Base-by-base conservation (phyloP, 345 rosid genomes). In the Gossypium mustelinum region DNA sequence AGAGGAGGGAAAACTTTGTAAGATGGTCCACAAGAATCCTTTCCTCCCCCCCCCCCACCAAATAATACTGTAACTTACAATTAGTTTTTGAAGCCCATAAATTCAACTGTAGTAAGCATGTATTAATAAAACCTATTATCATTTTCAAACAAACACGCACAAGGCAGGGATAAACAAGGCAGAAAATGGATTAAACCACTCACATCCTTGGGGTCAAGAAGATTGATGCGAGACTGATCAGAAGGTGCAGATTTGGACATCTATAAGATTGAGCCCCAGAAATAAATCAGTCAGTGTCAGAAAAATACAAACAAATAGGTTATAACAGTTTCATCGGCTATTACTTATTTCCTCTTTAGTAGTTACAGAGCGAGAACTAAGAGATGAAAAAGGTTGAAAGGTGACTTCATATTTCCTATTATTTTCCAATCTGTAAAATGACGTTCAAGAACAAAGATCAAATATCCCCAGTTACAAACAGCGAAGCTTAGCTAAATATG, bases 201-300 rank as follows among this genome's bases (percentile, higher is more conserved):
- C 83, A 94, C 98, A 81, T 90, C 98, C 81, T 92, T 94, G 55
- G 97, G 81, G 84, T 94, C 98, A 57, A 94, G 98, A 77, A 94
- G 95, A 86, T 94, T 94, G 85, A 92, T 92, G 75, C 97, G 84
- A 45, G 98, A 92, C 86, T 85, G 97, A 80, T 94, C 98, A 59
- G 97, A 90, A 74, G 92, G 89, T 72, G 92, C 92, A 81, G 97
- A 94, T 86, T 94, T 94, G 45, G 97, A 94, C 98, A 92, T 94
- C 98, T 94, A 84, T 55, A 85, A 75, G 70, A 82, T 87, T 78
- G 59, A 76, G 79, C 66, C 27, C 61, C 58, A 79, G 12, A 67
- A 75, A 74, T 62, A 27, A 0, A 52, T 68, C n/a, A 22, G 60
- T 78, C 77, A 80, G 62, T 2, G 7, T 24, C 41, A 62, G 18